Evolutionary conservation across 768 basidiomycete species (phyloP), one percentile per base, ranked within the genome.

Genomic region (Tremella mesenterica): DNA sequence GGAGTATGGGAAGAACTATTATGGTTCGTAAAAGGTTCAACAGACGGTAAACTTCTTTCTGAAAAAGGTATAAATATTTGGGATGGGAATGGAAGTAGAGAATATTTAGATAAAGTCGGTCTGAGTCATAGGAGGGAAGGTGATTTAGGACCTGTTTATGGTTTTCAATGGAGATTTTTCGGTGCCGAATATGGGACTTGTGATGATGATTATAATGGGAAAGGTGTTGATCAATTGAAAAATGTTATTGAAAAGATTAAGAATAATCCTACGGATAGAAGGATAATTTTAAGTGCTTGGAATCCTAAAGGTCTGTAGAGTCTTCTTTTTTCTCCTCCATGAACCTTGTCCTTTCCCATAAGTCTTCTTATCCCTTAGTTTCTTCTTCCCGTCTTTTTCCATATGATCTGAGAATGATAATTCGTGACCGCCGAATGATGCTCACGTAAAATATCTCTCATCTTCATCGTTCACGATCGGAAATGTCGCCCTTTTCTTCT

Each of bases 221-320:
- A 91, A 63, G 88, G 92, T 23, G 89, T 90, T 38, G 93, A 99
- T 75, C 93, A 99, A 76, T 77, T 97, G 43, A 74, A 78, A 46
- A 87, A 93, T 65, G 88, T 88, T 63, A 87, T 97, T 36, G 76
- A 79, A 59, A 95, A 95, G 76, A 96, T 97, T 74, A 88, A 82
- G 75, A 79, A 90, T 59, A 83, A 88, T 64, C 95, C 92, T 1
- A 93, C 87, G 1, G 91, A 97, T 76, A 79, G 93, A 29, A 78
- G 93, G 21, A 96, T 99, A 61, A 88, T 97, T 34, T 74, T 97
- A 38, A 90, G 85, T 66, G 93, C 95, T 20, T 99, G 95, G 95
- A 99, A 97, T 68, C 93, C 93, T 0, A 88, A 85, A 71, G 95
- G 95, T 91, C 58, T 54, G 80, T 73, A 33, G 6, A 20, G n/a